Percentiles rank a stretch among this genome's conserved stretches.
Conservation (phyloP, 2,329 filamentous ascomycete species). For the Diaporthe aspalathi region DNA sequence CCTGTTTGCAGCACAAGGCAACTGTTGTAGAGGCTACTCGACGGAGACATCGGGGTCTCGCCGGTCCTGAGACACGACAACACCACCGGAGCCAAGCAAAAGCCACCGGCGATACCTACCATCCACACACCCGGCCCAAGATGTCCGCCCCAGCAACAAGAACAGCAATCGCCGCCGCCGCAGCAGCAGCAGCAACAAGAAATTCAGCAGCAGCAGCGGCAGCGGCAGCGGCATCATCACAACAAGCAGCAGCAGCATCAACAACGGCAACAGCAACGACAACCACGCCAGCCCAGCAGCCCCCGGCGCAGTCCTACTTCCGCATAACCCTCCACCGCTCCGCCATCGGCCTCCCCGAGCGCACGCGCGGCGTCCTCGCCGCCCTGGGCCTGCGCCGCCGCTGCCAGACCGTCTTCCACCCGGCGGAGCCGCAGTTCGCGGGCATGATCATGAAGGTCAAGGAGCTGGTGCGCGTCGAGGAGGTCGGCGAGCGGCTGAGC, state of each 20-base stretch:
- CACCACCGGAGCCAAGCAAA: background rate
- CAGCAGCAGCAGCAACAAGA: background rate
- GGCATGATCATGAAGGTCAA: conserved; percentile 96
- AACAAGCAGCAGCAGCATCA: background rate
- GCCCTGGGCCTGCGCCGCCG: conserved; percentile 88
- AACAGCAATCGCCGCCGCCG: background rate
- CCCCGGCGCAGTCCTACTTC: conserved; percentile 71
- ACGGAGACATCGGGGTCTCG: too few relatives aligned
- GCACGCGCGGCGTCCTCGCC: conserved; percentile 82
- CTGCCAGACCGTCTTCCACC: conserved; percentile 89
- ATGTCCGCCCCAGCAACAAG: conserved; percentile 21
- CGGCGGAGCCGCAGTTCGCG: conserved; percentile 81
- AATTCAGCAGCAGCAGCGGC: conserved; percentile 4
- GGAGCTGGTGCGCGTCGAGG: conserved; percentile 85
- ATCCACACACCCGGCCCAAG: conserved; percentile 15
- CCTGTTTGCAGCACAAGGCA: background rate
- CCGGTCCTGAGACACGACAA: background rate
- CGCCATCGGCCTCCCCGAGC: conserved; percentile 86
- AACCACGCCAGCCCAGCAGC: background rate
- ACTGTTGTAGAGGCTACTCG: background rate
- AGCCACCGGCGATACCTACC: background rate
- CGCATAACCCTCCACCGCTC: conserved; percentile 91
- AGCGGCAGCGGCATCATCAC: background rate
- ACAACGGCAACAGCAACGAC: background rate
- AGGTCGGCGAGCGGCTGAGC: conserved; percentile 75